Percentiles rank a stretch among this genome's conserved stretches.
Conservation (phyloP, 495 filamentous ascomycete species). For the Tuber brumale region DNA sequence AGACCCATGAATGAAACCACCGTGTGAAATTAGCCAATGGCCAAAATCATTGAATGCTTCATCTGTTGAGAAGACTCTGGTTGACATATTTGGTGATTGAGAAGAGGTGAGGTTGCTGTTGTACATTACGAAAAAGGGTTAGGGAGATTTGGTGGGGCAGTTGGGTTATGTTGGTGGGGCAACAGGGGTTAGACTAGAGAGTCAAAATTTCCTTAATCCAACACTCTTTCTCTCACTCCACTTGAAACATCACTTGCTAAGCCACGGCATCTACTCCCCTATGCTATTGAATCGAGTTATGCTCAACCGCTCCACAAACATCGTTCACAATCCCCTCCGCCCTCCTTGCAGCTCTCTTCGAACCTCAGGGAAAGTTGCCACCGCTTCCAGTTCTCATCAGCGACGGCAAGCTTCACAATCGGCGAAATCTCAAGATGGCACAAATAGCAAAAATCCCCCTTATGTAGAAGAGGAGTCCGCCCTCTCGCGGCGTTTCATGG, state of each 20-base stretch:
- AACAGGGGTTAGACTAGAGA: not conserved
- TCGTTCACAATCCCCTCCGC: not conserved
- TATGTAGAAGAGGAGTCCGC: conserved; percentile 25
- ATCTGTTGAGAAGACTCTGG: conserved; percentile 20
- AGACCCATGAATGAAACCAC: conserved; percentile 34
- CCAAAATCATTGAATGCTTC: conserved; percentile 19
- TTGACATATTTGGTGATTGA: conserved; percentile 7
- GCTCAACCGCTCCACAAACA: conserved; percentile 4
- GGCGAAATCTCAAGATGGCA: conserved; percentile 6
- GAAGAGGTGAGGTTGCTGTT: conserved; percentile 15
- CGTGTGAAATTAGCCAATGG: conserved; percentile 30
- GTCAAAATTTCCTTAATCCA: not conserved
- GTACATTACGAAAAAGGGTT: not conserved
- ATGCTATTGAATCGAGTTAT: conserved; percentile 22
- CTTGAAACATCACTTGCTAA: not conserved
- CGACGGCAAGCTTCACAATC: not conserved
- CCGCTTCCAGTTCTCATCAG: not conserved
- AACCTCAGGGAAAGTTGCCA: conserved; percentile 16
- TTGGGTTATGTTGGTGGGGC: not conserved
- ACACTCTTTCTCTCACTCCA: conserved; percentile 1
- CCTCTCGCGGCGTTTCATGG: conserved; percentile 37
- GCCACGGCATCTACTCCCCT: conserved; percentile 8
- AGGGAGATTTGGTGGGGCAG: not conserved
- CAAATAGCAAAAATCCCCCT: conserved; percentile 1
- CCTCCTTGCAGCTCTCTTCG: not conserved